phyloP scores from a whole-genome alignment of 306 rosid genomes.

The Morella rubra region DNA sequence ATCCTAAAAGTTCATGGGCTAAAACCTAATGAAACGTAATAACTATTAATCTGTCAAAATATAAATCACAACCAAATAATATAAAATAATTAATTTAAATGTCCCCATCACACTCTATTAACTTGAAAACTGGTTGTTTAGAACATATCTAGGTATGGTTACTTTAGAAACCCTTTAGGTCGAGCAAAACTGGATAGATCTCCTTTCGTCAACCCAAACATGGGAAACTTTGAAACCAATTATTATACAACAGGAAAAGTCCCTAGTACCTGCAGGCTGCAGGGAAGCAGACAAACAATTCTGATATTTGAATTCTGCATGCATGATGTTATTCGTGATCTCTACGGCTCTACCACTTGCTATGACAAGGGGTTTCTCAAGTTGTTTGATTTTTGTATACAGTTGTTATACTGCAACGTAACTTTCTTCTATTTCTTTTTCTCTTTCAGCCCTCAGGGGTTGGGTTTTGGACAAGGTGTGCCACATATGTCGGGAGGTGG shows the following conservation, averaged over 20 bases:
- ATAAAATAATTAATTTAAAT: too few species aligned
- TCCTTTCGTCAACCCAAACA: neutral
- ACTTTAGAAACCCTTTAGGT: neutral
- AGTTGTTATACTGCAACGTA: neutral
- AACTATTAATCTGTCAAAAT: too few species aligned
- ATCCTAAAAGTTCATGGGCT: too few species aligned
- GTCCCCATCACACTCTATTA: too few species aligned
- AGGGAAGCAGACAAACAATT: neutral
- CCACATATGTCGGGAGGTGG: slow-evolving; percentile 36
- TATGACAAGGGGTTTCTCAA: neutral
- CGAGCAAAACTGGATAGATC: neutral
- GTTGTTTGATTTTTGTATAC: neutral
- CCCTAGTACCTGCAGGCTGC: too few species aligned
- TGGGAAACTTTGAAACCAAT: too few species aligned
- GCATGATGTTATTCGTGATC: neutral
- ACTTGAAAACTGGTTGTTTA: too few species aligned
- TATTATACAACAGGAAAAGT: too few species aligned
- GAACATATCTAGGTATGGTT: neutral
- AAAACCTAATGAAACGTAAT: too few species aligned
- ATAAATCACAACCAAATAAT: too few species aligned
- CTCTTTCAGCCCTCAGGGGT: neutral
- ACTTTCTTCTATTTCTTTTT: neutral
- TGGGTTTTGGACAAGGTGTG: slow-evolving; percentile 16
- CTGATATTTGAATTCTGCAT: neutral
- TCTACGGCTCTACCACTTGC: neutral